Conservation (phyloP, 75 land plant species). For the Selaginella moellendorffii region DNA sequence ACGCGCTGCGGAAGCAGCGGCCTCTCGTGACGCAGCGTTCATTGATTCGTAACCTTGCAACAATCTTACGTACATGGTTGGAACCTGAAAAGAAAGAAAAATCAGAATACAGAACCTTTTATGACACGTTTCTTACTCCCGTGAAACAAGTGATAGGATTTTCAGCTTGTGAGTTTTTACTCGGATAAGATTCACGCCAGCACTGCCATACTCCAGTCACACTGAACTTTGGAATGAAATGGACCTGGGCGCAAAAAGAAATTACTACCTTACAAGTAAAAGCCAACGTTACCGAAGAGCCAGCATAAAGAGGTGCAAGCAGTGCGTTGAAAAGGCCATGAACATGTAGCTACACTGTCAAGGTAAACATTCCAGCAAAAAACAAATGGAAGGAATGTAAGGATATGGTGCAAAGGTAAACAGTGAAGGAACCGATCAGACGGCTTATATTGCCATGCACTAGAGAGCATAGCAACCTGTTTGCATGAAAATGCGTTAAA, state of each 20-base stretch:
- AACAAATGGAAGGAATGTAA: too few relatives aligned
- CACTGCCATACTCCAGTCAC: conserved; percentile 89
- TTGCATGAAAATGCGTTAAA: too few relatives aligned
- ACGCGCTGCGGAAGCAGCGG: conserved; percentile 61
- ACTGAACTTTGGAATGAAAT: conserved; percentile 93
- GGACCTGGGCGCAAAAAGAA: conserved; percentile 43
- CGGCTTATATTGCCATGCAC: conserved; percentile 78
- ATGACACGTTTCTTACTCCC: conserved; percentile 46
- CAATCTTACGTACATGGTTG: conserved; percentile 85
- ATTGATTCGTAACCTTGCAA: conserved; percentile 84
- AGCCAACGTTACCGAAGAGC: conserved; percentile 40
- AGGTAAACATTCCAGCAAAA: conserved; percentile 8
- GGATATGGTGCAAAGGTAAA: conserved; percentile 98
- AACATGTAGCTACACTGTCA: conserved; percentile 51
- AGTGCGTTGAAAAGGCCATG: conserved; percentile 96
- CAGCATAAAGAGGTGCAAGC: conserved; percentile 89
- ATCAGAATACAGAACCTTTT: neutral
- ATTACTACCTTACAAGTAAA: too few relatives aligned
- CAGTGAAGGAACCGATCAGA: conserved; percentile 82
- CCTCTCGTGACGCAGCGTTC: conserved; percentile 52
- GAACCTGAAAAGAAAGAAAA: conserved; percentile 45
- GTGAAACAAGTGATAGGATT: conserved; percentile 80
- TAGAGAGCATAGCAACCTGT: conserved; percentile 75
- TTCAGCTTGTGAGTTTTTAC: conserved; percentile 30
- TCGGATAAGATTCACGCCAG: conserved; percentile 84